Base-by-base conservation (phyloP, 2,329 filamentous ascomycete species). In the Penicillium frequentans region DNA sequence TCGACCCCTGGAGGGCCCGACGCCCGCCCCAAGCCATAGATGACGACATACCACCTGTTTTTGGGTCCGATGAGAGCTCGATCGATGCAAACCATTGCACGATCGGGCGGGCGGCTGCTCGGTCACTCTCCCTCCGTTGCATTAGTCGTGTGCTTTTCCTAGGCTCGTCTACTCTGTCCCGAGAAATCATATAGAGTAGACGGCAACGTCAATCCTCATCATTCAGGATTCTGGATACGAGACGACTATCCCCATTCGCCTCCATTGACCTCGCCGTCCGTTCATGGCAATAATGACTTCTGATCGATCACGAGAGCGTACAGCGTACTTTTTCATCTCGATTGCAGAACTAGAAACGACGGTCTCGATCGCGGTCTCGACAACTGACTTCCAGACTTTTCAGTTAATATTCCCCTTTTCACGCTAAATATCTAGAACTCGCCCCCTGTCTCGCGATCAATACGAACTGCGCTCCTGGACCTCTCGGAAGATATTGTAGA, bases 141-240 rank as follows among this genome's bases (percentile, higher is more conserved):
- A 35, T 50, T 52, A 54, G 60, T 53, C 52, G 37, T 50, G 31
- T 57, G 44, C 52, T 33, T 45, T 27, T 45, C 39, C 47, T 52
- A 4, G 42, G 49, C 50, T 26, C 11, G 33, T 27, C 13, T 52
- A 19, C 47, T 54, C 10, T 29, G 54, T 58, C 63, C 63, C 60
- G 62, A 64, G 44, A 59, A 62, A 60, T 52, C 59, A 64, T 61
- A 58, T 67, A 62, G 56, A 64, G 63, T 64, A 54, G 39, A 46
- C 47, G 52, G 64, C 54, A 45, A 54, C 29, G 54, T 52, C 51
- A 50, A 55, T 56, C 29, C 5, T 55, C 49, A 10, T 24, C 19
- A 11, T n/a, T 14, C 27, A 49, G 16, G 31, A 21, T 49, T 9
- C 52, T 33, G 46, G 44, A 55, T 58, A 54, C 56, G 53, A 58